Percentiles rank a stretch among this genome's conserved stretches.
phyloP scores from a whole-genome alignment of 2,329 filamentous ascomycete genomes.

The Lecanicillium sp. region DNA sequence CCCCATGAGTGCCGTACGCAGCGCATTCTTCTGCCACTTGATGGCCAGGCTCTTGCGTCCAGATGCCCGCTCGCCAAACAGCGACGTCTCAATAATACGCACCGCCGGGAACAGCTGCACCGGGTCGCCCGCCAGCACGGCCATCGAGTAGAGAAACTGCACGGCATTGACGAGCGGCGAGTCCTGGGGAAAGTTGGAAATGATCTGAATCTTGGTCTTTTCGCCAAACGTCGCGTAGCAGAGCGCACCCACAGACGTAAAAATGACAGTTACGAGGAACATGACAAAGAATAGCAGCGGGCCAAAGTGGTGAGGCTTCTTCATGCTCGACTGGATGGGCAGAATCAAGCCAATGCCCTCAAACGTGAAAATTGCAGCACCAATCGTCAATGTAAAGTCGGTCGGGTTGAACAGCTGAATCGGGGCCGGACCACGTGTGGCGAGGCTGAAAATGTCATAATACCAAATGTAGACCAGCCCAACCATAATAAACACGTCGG shows the following conservation, averaged over 20 bases:
- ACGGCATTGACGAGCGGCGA: constrained; percentile 67
- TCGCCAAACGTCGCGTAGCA: constrained; percentile 68
- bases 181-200: constrained; percentile 65
- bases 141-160: constrained; percentile 65
- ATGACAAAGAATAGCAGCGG: constrained; percentile 60
- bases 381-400: constrained; percentile 62
- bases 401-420: constrained; percentile 63
- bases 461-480: constrained; percentile 67
- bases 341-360: constrained; percentile 71
- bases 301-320: constrained; percentile 58
- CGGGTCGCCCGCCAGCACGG: constrained; percentile 64
- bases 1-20: constrained; percentile 48
- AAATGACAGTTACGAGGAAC: constrained; percentile 64
- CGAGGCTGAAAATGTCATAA: constrained; percentile 54
- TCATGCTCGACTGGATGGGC: constrained; percentile 70
- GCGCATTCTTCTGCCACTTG: constrained; percentile 71
- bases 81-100: constrained; percentile 58
- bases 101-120: constrained; percentile 69
- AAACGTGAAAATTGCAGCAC: constrained; percentile 69
- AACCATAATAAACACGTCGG: constrained; percentile 64
- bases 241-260: constrained; percentile 62
- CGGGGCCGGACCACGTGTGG: constrained; percentile 45
- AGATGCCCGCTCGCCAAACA: constrained; percentile 57
- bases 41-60: constrained; percentile 56
- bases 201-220: constrained; percentile 62